A percentile compares a stretch with the other conserved stretches of the same genome.
Evolutionary conservation across 139 green algal species (phyloP).

Genomic region (Tetradesmus obliquus): DNA sequence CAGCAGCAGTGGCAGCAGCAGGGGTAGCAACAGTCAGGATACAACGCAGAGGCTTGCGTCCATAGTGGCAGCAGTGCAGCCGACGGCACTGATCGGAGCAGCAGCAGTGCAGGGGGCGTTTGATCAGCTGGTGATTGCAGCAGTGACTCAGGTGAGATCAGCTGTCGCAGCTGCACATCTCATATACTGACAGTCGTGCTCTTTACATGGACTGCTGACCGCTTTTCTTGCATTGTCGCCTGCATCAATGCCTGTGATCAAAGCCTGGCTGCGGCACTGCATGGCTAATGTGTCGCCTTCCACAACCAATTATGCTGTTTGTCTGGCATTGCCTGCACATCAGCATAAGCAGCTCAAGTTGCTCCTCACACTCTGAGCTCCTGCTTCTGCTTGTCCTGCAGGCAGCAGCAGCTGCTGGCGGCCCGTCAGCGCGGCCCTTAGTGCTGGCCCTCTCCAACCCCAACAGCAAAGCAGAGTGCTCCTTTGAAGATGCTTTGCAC

Average conservation of each 20-base stretch:
- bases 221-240: neutral
- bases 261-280: neutral
- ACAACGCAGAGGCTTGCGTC: constrained; percentile 30
- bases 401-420: neutral
- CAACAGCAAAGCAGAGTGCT: constrained; percentile 89
- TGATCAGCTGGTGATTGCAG: constrained; percentile 59
- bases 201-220: too few relatives aligned
- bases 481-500: constrained; percentile 64
- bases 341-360: too few relatives aligned
- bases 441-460: constrained; percentile 94
- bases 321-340: neutral
- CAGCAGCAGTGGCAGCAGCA: constrained; percentile 9
- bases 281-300: neutral
- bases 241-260: neutral
- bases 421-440: constrained; percentile 75
- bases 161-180: neutral
- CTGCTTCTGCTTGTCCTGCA: neutral
- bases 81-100: constrained; percentile 72
- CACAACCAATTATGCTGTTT: neutral
- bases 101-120: constrained; percentile 70
- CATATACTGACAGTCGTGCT: too few relatives aligned
- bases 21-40: neutral
- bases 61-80: constrained; percentile 56
- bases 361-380: too few relatives aligned
- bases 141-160: constrained; percentile 50